phyloP scores from a whole-genome alignment of 1,284 basidiomycete genomes.

The Naganishia liquefaciens region DNA sequence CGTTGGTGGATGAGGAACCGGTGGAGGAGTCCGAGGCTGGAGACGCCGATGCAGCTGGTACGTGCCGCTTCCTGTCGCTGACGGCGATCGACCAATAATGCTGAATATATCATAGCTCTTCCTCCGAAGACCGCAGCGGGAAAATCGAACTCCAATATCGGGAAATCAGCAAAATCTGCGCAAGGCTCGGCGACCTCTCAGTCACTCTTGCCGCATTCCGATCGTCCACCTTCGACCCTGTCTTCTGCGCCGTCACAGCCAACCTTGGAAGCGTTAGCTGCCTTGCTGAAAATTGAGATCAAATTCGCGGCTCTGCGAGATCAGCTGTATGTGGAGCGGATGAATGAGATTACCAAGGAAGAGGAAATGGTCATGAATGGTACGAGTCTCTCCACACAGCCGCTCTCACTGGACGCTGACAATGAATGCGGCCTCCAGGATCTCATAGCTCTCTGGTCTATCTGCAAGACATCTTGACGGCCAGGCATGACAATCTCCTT shows the following conservation, averaged over 20 bases:
- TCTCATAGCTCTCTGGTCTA: constrained; percentile 59
- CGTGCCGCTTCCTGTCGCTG: neutral
- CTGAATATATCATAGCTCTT: too few relatives aligned
- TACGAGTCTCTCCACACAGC: constrained; percentile 37
- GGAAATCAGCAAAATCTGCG: constrained; percentile 2
- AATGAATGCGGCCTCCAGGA: constrained; percentile 43
- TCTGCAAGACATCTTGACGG: constrained; percentile 51
- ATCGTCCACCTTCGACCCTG: constrained; percentile 33
- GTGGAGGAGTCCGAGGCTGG: constrained; percentile 15
- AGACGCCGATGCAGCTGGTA: constrained; percentile 1
- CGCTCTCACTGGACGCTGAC: neutral
- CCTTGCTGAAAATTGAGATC: constrained; percentile 60
- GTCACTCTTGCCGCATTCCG: constrained; percentile 4
- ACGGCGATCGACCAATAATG: neutral
- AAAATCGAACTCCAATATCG: neutral
- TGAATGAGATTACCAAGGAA: constrained; percentile 60
- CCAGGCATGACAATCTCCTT: constrained; percentile 47
- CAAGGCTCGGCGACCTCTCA: neutral
- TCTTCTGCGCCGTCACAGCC: constrained; percentile 50
- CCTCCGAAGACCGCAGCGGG: neutral
- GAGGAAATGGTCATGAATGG: constrained; percentile 59
- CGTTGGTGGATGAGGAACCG: neutral
- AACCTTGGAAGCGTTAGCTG: constrained; percentile 57
- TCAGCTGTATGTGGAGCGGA: constrained; percentile 59
- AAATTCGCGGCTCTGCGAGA: constrained; percentile 60